Evolutionary conservation across 2,329 filamentous ascomycete genomes (phyloP), one percentile per base, ranked within the genome.

Genomic region (Colletotrichum salicis): DNA sequence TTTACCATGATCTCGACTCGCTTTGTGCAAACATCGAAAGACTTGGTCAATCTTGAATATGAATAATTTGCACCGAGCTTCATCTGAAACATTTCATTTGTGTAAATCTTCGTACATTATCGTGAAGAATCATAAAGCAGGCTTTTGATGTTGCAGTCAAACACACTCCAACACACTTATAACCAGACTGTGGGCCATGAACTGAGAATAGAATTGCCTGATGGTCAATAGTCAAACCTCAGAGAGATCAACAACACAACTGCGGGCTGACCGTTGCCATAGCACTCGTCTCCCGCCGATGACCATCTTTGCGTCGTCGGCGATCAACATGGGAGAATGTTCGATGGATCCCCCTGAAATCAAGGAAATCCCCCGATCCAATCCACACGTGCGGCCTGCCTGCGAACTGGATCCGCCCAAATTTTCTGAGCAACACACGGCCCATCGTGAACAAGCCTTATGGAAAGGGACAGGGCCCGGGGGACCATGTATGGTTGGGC

Each of bases 401-500:
- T 48, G 41, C 41, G 41, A n/a, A 45, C 66, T 33, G 24, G 33
- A 35, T 27, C 51, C 41, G 24, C 41, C 55, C 22, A 22, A 66
- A 24, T 29, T 37, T 6, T 24, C 37, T 51, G 51, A 31, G 51
- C 48, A 48, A 19, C 41, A 48, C 41, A 48, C 41, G 6, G 19
- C 4, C 24, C 45, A 33, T 33, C 41, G 27, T 33, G 54, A 69
- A 59, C 56, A 67, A 67, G 63, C 67, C 67, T 54, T 58, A 24
- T 45, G n/a, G 3, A 24, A 22, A 56, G 61, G 22, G 29, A 41
- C 37, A 41, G 37, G 37, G 15, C 37, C 37, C 60, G 58, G 59
- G 66, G 66, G 29, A 13, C 66, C 66, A 64, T 68, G 66, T 64
- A 51, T 19, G 29, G 52, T 68, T 68, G 66, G 68, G 68, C 68